Evolutionary conservation across 306 rosid species (phyloP), one percentile per base, ranked within the genome.

Genomic region (Mucuna pruriens): DNA sequence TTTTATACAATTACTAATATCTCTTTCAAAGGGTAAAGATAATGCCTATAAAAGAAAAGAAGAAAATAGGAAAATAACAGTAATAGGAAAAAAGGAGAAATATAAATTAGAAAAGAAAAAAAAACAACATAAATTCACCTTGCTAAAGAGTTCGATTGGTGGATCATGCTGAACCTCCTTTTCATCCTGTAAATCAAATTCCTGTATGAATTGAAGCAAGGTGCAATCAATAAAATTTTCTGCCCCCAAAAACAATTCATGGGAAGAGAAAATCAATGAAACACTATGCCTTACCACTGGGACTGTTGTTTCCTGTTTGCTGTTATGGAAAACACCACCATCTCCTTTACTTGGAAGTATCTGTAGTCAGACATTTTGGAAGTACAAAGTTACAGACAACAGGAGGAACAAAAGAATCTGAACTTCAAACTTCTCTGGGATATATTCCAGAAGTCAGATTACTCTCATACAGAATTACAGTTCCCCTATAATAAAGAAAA

Each of bases 121-220:
- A 9, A 16, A n/a, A n/a, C n/a, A 62, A 19, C 20, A 79, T 25
- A 52, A 52, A 52, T 17, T 74, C 87, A 95, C 98, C 97, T 92
- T 92, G 87, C 89, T 92, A 75, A 96, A 93, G 72, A 96, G 92
- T 65, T 96, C 99, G 7, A 74, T 83, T 17, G 97, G 99, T 5
- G 86, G 97, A 71, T 81, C 87, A 33, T 65, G 90, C 72, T 86
- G 97, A 77, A 62, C 80, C 85, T 84, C 91, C 88, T 83, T 88
- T 45, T 87, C 94, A 2, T 86, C 29, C 64, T 83, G 92, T 76
- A 92, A 89, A 81, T 88, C 93, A 69, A 87, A 90, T 81, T 89
- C 97, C 99, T 95, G 80, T 7, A 75, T 3, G 78, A 83, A 83
- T 69, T 51, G 80, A 82, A 82, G 63, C 82, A 75, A 74, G 80